Conservation (phyloP, 129 eudicot genomes). For the Sambucus nigra region DNA sequence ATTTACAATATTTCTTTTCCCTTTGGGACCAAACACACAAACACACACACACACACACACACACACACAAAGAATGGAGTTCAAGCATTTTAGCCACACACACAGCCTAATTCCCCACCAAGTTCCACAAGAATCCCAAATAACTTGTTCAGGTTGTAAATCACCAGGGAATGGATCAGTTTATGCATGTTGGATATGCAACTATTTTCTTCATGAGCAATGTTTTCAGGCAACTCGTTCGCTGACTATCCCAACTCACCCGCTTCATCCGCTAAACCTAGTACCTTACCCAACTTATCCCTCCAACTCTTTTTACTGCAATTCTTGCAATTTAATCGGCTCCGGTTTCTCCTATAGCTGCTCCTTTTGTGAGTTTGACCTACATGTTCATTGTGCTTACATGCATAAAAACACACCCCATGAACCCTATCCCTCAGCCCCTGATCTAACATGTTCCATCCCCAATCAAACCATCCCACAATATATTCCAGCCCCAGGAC, state of each 20-base stretch:
- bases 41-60: constrained; percentile 3
- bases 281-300: constrained; percentile 66
- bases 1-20: too few species aligned
- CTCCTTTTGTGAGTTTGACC: constrained; percentile 60
- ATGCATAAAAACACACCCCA: neutral
- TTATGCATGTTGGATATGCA: constrained; percentile 29
- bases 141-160: constrained; percentile 28
- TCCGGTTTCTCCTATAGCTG: constrained; percentile 52
- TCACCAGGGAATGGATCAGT: constrained; percentile 17
- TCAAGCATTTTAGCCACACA: constrained; percentile 31
- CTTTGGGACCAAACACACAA: too few species aligned
- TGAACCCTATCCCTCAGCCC: neutral
- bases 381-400: constrained; percentile 56
- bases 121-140: constrained; percentile 12
- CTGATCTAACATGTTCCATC: neutral
- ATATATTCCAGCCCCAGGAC: too few species aligned
- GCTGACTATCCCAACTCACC: constrained; percentile 51
- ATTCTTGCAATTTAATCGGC: constrained; percentile 38
- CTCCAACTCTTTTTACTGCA: constrained; percentile 48
- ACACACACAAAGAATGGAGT: constrained; percentile 14
- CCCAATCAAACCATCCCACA: too few species aligned
- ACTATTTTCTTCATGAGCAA: constrained; percentile 30
- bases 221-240: constrained; percentile 56
- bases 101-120: constrained; percentile 23
- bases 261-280: constrained; percentile 46